Base-by-base conservation (phyloP, 805 yeast species). In the Starmerella powellii region DNA sequence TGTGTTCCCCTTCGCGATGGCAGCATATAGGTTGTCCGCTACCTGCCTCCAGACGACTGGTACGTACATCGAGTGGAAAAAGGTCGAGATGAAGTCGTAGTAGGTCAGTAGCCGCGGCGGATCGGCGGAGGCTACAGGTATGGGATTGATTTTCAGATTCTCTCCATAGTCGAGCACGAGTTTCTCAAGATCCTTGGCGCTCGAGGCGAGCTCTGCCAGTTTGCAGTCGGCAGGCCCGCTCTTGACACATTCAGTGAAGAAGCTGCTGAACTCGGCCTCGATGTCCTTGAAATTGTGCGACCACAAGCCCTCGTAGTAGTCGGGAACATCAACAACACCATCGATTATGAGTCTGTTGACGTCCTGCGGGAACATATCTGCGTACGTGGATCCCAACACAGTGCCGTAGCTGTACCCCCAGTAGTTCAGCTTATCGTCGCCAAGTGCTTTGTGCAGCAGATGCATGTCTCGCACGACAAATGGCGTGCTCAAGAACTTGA, bases 321-420 rank as follows among this genome's bases (percentile, higher is more conserved):
- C 47, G 4, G 31, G 37, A 18, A 42, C 46, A 34, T 52, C 54
- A 16, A 38, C 41, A 8, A 49, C 53, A 21, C 56, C 56, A 40
- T 52, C 55, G 10, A 52, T 42, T 29, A 51, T 46, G 38, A 52
- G 29, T 11, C 52, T 30, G 10, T 42, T 44, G 8, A 49, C 50
- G 19, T 34, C 38, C 2, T 41, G 41, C 32, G 56, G 56, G 44
- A 49, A 52, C 44, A 51, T 38, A 18, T 47, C 52, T 18, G 56
- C 56, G 40, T 48, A 52, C 16, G 53, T 49, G 10, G 26, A 23
- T 23, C 26, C 26, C 11, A 34, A 10, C 11, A 52, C 45, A 8
- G 49, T 40, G 15, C 56, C 56, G 36, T 52, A 52, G 28, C 53
- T 48, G 46, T 49, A 52, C 20, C 56, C 56, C 56, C 56, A 52